Percentiles rank a stretch among this genome's conserved stretches.
These are phyloP conservation scores for Cutaneotrichosporon arboriforme DNA, from an alignment of 1,284 basidiomycete species.

Conservation along the genomic window DNA sequence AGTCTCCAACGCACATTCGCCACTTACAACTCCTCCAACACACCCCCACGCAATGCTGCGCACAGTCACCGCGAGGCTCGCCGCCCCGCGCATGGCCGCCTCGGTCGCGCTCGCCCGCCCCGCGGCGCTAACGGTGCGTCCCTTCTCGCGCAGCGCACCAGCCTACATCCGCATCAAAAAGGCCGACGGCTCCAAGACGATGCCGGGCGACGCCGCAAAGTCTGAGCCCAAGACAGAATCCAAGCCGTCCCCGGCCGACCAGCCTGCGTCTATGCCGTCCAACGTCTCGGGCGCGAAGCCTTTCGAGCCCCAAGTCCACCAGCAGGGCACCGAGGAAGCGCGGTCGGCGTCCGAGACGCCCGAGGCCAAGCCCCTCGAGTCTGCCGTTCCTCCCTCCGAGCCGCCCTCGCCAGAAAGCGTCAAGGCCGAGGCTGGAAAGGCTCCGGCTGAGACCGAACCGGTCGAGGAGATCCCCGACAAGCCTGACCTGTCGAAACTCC, in stretches of 20 bases:
- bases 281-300: conserved; percentile 20
- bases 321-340: background rate
- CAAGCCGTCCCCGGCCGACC: conserved; percentile 28
- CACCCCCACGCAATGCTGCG: conserved; percentile 10
- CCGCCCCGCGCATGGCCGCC: background rate
- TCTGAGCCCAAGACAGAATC: background rate
- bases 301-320: conserved; percentile 26
- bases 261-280: conserved; percentile 26
- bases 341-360: conserved; percentile 1
- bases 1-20: background rate
- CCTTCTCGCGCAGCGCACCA: conserved; percentile 9
- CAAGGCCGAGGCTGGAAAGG: background rate
- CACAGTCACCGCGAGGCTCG: conserved; percentile 10
- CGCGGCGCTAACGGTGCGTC: conserved; percentile 1
- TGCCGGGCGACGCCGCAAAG: background rate
- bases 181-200: conserved; percentile 11
- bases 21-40: background rate
- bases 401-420: conserved; percentile 11
- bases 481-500: conserved; percentile 40
- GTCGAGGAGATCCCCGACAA: conserved; percentile 19
- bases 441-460: background rate
- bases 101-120: background rate
- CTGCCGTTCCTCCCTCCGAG: conserved; percentile 15
- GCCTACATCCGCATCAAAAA: conserved; percentile 17
- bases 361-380: background rate